Evolutionary conservation across 176 grass and related monocot species (phyloP), one percentile per base, ranked within the genome.

Genomic region (Luzula sylvatica): DNA sequence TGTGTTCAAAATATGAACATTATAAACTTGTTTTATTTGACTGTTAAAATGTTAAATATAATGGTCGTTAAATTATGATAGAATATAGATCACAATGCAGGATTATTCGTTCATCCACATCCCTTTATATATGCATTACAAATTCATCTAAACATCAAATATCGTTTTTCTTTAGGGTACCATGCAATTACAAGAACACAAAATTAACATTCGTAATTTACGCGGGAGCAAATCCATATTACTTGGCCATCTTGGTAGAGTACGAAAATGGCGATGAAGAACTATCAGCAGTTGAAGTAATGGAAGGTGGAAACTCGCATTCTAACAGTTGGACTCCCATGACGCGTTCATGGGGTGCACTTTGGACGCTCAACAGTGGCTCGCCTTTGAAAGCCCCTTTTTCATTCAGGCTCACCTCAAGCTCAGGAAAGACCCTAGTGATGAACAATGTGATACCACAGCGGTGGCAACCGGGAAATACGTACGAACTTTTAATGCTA

Each of bases 131-230:
- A n/a, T n/a, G n/a, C n/a, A n/a, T n/a, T n/a, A 9, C 14, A 9
- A 45, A 8, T 45, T 9, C 14, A 45, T 45, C 21, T 13, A 18
- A 50, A 35, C 27, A 42, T 16, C 26, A 18, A 15, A 20, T 11
- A 14, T 9, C n/a, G n/a, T n/a, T n/a, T n/a, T 26, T n/a, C n/a
- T n/a, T n/a, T 54, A 83, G 80, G 17, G 80, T 73, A 14, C 53
- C 8, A 43, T 83, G 80, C 56, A 83, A 42, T 62, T 83, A 72
- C 62, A 4, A 54, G 3, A 68, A 73, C 1, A 60, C 55, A 0
- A 15, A 78, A 12, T 22, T 83, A 2, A 67, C 80, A 56, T 78
- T 83, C 55, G 62, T 40, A 12, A 68, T 83, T 26, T 72, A 83
- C 64, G 8, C 49, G 7, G 80, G 80, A 12, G 67, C 80, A 7